phyloP scores from a whole-genome alignment of 1,139 yeast genomes.

The Diutina pseudorugosa region DNA sequence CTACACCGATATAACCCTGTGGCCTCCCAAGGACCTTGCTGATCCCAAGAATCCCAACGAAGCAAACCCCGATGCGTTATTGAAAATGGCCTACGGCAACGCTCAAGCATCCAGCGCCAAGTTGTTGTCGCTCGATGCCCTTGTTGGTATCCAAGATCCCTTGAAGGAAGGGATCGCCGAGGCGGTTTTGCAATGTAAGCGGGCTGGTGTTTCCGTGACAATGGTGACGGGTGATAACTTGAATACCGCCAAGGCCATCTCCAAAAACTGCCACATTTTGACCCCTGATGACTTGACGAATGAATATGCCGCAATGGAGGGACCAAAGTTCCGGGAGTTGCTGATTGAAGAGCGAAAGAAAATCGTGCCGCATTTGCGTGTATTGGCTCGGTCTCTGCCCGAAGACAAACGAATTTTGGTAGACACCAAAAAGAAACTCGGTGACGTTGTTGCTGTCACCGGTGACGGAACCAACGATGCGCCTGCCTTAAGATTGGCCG shows the following conservation, averaged over 20 bases:
- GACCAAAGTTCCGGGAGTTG: conserved; percentile 73
- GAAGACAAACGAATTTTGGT: conserved; percentile 87
- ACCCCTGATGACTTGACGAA: conserved; percentile 38
- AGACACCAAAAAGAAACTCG: conserved; percentile 63
- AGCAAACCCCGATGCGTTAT: conserved; percentile 37
- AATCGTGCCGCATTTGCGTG: conserved; percentile 63
- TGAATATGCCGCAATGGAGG: conserved; percentile 73
- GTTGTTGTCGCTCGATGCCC: conserved; percentile 42
- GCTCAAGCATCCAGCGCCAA: conserved; percentile 14
- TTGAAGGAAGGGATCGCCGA: conserved; percentile 80
- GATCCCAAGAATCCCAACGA: conserved; percentile 17
- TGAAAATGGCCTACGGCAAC: conserved; percentile 15
- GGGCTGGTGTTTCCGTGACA: conserved; percentile 88
- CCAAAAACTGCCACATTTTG: conserved; percentile 74
- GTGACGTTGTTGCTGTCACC: conserved; percentile 95
- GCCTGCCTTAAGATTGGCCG: conserved; percentile 85
- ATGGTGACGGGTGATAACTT: conserved; percentile 98
- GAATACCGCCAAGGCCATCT: conserved; percentile 82
- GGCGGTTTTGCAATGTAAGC: conserved; percentile 75
- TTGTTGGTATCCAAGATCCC: conserved; percentile 94
- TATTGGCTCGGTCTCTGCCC: conserved; percentile 89
- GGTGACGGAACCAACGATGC: conserved; percentile 98
- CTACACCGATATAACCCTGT: conserved; percentile 29
- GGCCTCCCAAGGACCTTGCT: conserved; percentile 55
- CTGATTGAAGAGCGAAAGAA: conserved; percentile 41